Evolutionary conservation across 148 eudicot species (phyloP).

Genomic region (Amaranthus hypochondriacus): DNA sequence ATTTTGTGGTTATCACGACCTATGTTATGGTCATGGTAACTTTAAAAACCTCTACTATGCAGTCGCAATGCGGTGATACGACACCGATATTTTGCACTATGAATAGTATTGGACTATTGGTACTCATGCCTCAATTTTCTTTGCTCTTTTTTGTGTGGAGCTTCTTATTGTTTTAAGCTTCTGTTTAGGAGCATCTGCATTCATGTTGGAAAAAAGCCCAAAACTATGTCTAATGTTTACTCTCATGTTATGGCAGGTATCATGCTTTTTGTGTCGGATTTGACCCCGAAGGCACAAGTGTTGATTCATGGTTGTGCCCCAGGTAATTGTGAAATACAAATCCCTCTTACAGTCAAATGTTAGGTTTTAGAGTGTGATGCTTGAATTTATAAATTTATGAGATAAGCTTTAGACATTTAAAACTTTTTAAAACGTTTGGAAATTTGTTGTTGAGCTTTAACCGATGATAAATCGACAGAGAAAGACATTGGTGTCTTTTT

Average conservation of each 20-base stretch:
- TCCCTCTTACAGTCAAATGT: not conserved
- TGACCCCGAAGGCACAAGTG: slow-evolving; percentile 75
- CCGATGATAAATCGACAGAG: not conserved
- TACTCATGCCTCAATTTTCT: not conserved
- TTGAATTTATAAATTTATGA: not conserved
- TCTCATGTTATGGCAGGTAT: slow-evolving; percentile 55
- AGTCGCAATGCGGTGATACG: too few relatives aligned
- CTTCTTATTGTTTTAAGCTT: not conserved
- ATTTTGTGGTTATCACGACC: not conserved
- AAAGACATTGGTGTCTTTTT: too few relatives aligned
- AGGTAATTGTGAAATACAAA: slow-evolving; percentile 47
- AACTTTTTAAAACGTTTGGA: not conserved
- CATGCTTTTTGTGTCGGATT: slow-evolving; percentile 97
- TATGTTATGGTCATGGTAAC: not conserved
- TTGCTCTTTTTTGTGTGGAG: not conserved
- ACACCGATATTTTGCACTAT: too few relatives aligned
- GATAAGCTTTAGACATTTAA: not conserved
- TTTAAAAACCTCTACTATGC: too few relatives aligned
- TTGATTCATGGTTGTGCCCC: slow-evolving; percentile 87
- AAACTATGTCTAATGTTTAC: slow-evolving; percentile 23
- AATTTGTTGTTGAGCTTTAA: not conserved
- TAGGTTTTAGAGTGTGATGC: not conserved
- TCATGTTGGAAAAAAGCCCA: too few relatives aligned
- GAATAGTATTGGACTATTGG: too few relatives aligned
- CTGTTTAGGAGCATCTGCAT: not conserved